Conservation (phyloP, 371 early-diverging fungal species). For the Mortierella sp. region DNA sequence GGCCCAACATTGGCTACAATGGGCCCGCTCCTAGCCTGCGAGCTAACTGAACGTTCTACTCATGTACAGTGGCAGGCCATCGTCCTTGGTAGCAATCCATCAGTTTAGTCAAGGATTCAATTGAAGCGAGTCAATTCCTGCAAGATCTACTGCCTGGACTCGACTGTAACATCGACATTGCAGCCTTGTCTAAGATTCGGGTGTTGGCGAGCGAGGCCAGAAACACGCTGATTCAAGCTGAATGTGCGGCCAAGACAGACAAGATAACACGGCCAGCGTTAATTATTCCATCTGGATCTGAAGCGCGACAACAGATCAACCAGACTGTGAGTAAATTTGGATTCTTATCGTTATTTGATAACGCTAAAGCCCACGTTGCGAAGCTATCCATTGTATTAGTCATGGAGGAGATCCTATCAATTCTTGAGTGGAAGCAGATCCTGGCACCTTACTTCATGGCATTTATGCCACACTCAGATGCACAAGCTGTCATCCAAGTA, state of each 20-base stretch:
- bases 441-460: slow-evolving; percentile 59
- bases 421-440: slow-evolving; percentile 63
- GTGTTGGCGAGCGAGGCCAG: slow-evolving; percentile 67
- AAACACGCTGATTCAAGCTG: slow-evolving; percentile 68
- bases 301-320: slow-evolving; percentile 61
- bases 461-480: slow-evolving; percentile 62
- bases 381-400: slow-evolving; percentile 61
- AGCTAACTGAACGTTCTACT: slow-evolving; percentile 71
- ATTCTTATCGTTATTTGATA: slow-evolving; percentile 66
- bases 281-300: slow-evolving; percentile 55
- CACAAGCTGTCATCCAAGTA: slow-evolving; percentile 50
- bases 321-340: slow-evolving; percentile 62
- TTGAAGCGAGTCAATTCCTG: slow-evolving; percentile 72
- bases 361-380: slow-evolving; percentile 60
- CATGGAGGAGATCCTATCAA: slow-evolving; percentile 64
- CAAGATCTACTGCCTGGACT: slow-evolving; percentile 78
- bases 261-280: slow-evolving; percentile 29
- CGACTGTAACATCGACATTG: slow-evolving; percentile 70
- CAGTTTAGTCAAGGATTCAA: slow-evolving; percentile 73
- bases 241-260: slow-evolving; percentile 59
- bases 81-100: slow-evolving; percentile 72
- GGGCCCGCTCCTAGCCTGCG: slow-evolving; percentile 78
- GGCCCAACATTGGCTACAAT: too few species aligned
- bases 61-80: slow-evolving; percentile 69
- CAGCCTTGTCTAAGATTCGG: slow-evolving; percentile 74